Evolutionary conservation across 2,329 filamentous ascomycete genomes (phyloP), one percentile per base, ranked within the genome.

Genomic region (Epichloe elymi): DNA sequence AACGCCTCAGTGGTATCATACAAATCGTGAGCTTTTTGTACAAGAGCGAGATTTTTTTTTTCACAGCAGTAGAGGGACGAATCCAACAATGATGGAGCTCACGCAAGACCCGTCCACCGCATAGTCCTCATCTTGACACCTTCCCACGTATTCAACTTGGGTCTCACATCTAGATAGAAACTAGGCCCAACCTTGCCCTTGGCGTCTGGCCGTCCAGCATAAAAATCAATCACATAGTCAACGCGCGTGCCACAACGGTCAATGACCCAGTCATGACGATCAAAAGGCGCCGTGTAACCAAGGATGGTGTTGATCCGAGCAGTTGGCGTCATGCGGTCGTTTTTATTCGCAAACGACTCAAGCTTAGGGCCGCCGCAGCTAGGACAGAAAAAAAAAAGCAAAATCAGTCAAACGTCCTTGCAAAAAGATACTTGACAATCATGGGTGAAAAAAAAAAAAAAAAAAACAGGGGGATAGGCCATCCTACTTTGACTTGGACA

Each of bases 141-240:
- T 65, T 85, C 82, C 74, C 76, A 80, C 2, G 73, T 78, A 60
- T 84, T 85, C 56, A 86, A 62, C 69, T 86, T 86, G 0, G 82
- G 82, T 59, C 82, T 69, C 42, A 85, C 81, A 59, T 85, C 80
- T 15, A 85, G 67, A 58, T 83, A 85, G 62, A 86, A 85, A 56
- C 80, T 83, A 5, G 74, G 69, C 0, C 63, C 67, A 2, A 67
- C 64, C 39, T 64, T 63, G 26, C 61, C 63, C 33, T 63, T 62
- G 26, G 61, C 63, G 19, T 64, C 65, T 3, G 70, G 67, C 5
- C 76, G 72, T 0, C 93, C 93, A 5, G 88, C 82, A 64, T 98
- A 98, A 61, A 98, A 98, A 68, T 98, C 93, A 66, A 98, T 98
- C 39, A 98, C 85, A 65, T 98, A 98, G 61, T 97, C 93, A 46